Evolutionary conservation across 2,329 filamentous ascomycete species (phyloP).

Genomic region (Nothophaeocryptopus gaeumannii): DNA sequence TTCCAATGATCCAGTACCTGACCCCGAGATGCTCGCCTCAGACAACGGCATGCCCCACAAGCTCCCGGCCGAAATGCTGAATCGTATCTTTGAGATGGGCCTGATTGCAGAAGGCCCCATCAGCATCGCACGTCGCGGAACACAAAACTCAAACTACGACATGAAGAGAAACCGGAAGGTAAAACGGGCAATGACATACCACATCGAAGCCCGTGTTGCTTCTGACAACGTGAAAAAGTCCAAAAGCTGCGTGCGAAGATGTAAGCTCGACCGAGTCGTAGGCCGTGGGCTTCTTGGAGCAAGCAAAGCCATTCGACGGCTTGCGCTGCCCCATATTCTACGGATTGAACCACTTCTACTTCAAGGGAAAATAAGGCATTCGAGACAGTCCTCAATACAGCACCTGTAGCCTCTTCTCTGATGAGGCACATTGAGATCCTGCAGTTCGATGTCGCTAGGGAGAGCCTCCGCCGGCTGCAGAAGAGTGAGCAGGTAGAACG

Average conservation of each 20-base stretch:
- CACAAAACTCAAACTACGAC: no score
- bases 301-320: neutral
- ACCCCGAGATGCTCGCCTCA: no score
- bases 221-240: neutral
- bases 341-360: neutral
- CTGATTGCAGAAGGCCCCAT: neutral
- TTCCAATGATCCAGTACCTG: no score
- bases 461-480: neutral
- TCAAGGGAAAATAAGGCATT: neutral
- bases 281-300: neutral
- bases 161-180: no score
- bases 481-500: neutral
- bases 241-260: neutral
- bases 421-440: neutral
- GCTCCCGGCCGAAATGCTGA: neutral
- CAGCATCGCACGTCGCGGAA: neutral
- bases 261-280: neutral
- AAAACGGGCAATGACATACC: no score
- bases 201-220: neutral
- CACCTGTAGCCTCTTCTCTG: neutral
- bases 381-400: neutral
- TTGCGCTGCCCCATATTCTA: neutral
- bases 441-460: neutral
- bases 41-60: neutral
- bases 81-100: neutral